Evolutionary conservation across 2,329 filamentous ascomycete species (phyloP).

Genomic region (Ceratocystis variospora): DNA sequence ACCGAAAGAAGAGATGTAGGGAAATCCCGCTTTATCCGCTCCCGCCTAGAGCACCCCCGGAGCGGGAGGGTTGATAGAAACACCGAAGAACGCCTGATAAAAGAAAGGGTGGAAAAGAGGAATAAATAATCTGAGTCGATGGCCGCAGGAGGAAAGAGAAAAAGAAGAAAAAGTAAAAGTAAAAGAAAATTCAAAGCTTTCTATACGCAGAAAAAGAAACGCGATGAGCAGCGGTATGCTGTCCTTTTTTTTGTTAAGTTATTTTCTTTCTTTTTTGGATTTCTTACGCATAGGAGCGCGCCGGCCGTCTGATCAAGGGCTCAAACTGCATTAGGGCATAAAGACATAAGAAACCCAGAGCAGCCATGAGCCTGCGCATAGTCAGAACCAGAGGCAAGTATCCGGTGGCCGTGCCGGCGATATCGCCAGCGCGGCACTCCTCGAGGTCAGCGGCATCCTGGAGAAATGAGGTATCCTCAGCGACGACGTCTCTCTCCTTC

Average conservation of each 20-base stretch:
- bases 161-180: neutral
- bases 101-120: neutral
- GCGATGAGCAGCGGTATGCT: neutral
- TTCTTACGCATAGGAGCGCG: slow-evolving; percentile 17
- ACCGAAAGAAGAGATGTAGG: slow-evolving; percentile 15
- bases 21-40: neutral
- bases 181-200: slow-evolving; percentile 3
- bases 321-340: slow-evolving; percentile 19
- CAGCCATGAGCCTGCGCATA: slow-evolving; percentile 17
- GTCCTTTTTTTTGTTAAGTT: neutral
- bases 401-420: neutral
- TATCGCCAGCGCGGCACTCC: slow-evolving; percentile 12
- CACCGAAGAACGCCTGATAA: neutral
- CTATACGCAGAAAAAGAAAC: slow-evolving; percentile 1
- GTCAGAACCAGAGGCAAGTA: slow-evolving; percentile 15
- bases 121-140: neutral
- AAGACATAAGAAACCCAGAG: slow-evolving; percentile 17
- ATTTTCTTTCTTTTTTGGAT: neutral
- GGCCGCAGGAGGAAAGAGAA: neutral
- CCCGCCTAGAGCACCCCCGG: neutral
- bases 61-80: neutral
- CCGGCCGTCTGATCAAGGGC: slow-evolving; percentile 18
- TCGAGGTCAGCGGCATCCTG: slow-evolving; percentile 17
- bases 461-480: slow-evolving; percentile 13
- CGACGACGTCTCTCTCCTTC: slow-evolving; percentile 2